Conservation (phyloP, 2,329 filamentous ascomycete species). For the Penicillium aurantiogriseum region DNA sequence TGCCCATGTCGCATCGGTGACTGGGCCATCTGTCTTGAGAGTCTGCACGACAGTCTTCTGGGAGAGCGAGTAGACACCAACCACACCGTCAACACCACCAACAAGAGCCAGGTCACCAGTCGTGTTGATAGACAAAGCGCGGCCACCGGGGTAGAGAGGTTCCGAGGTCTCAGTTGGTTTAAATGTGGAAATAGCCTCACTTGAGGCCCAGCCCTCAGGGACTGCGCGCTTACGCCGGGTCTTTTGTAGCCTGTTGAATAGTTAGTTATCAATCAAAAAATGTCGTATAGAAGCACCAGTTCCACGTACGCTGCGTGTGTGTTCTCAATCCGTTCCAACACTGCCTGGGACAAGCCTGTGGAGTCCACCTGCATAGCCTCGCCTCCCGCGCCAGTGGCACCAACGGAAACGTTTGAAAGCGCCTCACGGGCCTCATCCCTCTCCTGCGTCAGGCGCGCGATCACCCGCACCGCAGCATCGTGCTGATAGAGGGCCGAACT, state of each 20-base stretch:
- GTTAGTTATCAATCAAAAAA: constrained; percentile 18
- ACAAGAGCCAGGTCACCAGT: constrained; percentile 67
- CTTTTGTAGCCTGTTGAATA: constrained; percentile 67
- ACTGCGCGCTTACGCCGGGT: constrained; percentile 85
- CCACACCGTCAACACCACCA: constrained; percentile 70
- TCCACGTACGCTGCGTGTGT: constrained; percentile 73
- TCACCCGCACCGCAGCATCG: constrained; percentile 93
- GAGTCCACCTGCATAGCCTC: constrained; percentile 94
- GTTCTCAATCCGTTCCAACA: constrained; percentile 72
- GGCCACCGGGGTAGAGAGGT: constrained; percentile 59
- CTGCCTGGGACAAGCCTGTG: constrained; percentile 68
- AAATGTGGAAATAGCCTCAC: constrained; percentile 66
- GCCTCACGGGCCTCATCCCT: constrained; percentile 89
- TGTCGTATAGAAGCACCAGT: not conserved
- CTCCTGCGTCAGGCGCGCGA: constrained; percentile 85
- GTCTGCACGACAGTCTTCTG: constrained; percentile 72
- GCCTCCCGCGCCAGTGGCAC: constrained; percentile 56
- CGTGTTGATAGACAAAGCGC: constrained; percentile 57
- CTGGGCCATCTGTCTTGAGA: constrained; percentile 62
- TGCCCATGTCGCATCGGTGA: constrained; percentile 62
- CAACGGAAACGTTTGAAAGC: constrained; percentile 78
- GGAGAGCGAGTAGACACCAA: constrained; percentile 75
- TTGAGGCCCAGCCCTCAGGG: constrained; percentile 79
- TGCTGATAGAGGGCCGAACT: constrained; percentile 94
- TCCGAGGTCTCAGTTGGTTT: constrained; percentile 55